Percentiles rank a stretch among this genome's conserved stretches.
Evolutionary conservation across 176 grass and related monocot species (phyloP).

Genomic region (Musa troglodytarum): DNA sequence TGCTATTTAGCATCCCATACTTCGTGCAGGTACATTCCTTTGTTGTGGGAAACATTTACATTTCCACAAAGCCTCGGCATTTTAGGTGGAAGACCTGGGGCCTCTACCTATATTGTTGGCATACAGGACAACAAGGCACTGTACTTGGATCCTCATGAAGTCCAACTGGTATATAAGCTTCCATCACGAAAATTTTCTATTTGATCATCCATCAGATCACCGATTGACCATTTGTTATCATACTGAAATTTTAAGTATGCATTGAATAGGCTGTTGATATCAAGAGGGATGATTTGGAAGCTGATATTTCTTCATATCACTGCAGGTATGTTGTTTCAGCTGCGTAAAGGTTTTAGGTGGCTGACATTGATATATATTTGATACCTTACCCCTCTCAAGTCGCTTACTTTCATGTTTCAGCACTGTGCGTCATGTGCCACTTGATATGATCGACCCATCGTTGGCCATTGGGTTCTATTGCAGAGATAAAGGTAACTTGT

Average conservation of each 20-base stretch:
- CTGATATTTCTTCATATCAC: slow-evolving; percentile 77
- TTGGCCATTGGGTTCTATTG: slow-evolving; percentile 97
- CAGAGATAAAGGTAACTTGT: slow-evolving; percentile 47
- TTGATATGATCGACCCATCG: slow-evolving; percentile 85
- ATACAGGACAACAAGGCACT: slow-evolving; percentile 83
- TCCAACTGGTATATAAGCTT: slow-evolving; percentile 50
- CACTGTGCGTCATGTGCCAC: slow-evolving; percentile 55
- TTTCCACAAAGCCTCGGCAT: slow-evolving; percentile 98
- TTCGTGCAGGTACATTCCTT: slow-evolving; percentile 71
- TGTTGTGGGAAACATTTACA: slow-evolving; percentile 82
- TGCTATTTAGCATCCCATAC: background rate
- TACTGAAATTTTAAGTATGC: background rate
- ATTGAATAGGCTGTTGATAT: slow-evolving; percentile 50
- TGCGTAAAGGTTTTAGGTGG: background rate
- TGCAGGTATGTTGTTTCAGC: slow-evolving; percentile 60
- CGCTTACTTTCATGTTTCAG: slow-evolving; percentile 18
- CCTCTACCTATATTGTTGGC: slow-evolving; percentile 90
- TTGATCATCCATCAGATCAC: too few relatives aligned
- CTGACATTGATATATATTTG: background rate
- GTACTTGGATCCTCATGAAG: slow-evolving; percentile 92
- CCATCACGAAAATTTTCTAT: too few relatives aligned
- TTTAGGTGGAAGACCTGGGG: slow-evolving; percentile 93
- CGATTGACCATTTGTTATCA: too few relatives aligned
- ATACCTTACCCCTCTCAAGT: background rate
- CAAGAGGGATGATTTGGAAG: slow-evolving; percentile 56